These are phyloP conservation scores for Martiniozyma asiatica DNA, from an alignment of 1,139 yeast species.

Conservation along the genomic window DNA sequence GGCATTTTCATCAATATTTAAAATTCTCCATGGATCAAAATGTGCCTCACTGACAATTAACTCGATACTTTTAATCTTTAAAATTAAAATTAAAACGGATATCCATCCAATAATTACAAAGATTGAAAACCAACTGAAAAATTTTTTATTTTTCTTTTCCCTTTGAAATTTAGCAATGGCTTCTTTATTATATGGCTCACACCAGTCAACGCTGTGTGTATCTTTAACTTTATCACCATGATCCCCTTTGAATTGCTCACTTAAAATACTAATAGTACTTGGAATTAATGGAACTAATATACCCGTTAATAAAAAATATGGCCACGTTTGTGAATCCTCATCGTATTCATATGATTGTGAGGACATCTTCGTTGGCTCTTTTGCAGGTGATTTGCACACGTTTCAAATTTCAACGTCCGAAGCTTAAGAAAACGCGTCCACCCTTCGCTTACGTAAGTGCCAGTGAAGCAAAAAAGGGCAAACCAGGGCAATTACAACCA, in stretches of 20 bases:
- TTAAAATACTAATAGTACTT: too few species aligned
- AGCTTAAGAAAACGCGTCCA: too few species aligned
- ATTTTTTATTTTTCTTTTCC: conserved; percentile 23
- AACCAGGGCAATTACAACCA: too few species aligned
- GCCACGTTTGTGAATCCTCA: conserved; percentile 93
- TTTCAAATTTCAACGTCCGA: too few species aligned
- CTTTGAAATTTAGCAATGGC: conserved; percentile 31
- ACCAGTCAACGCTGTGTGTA: too few species aligned
- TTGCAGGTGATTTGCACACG: too few species aligned
- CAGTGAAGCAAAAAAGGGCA: too few species aligned
- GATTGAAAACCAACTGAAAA: conserved; percentile 35
- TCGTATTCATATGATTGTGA: conserved; percentile 61
- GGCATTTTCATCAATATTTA: conserved; percentile 63
- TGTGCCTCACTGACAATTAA: conserved; percentile 29
- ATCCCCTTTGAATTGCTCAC: too few species aligned
- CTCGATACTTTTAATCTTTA: conserved; percentile 30
- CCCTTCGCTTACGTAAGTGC: too few species aligned
- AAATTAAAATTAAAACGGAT: conserved; percentile 37
- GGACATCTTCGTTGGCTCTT: conserved; percentile 14
- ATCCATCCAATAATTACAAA: conserved; percentile 60
- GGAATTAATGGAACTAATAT: conserved; percentile 60
- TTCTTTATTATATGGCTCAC: conserved; percentile 30
- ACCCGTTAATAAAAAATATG: conserved; percentile 75
- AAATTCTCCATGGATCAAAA: conserved; percentile 85
- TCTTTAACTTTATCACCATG: too few species aligned